A percentile compares a stretch with the other conserved stretches of the same genome.
Conservation (phyloP, 768 basidiomycete genomes). For the Tylopilus felleus region DNA sequence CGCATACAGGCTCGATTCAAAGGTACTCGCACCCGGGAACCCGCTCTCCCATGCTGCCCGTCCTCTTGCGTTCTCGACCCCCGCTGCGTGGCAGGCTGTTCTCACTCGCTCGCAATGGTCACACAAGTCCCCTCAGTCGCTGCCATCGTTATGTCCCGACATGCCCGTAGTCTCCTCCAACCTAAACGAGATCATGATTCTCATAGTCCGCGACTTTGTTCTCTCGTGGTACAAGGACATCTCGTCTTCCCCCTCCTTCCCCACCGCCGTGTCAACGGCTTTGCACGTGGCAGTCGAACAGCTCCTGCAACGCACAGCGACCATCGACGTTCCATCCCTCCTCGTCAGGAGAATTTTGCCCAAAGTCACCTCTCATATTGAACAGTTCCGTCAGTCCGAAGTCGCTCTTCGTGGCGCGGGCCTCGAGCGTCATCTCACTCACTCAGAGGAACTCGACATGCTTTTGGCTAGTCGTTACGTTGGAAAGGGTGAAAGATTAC, state of each 20-base stretch:
- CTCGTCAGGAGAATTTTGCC: constrained; percentile 84
- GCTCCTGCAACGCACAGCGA: constrained; percentile 51
- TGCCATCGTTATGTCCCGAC: constrained; percentile 62
- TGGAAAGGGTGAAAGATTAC: constrained; percentile 59
- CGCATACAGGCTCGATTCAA: constrained; percentile 57
- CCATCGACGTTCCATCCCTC: constrained; percentile 70
- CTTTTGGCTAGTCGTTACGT: constrained; percentile 82
- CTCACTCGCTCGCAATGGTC: constrained; percentile 90
- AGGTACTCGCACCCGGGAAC: constrained; percentile 28
- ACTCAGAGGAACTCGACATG: constrained; percentile 87
- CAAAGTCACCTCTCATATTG: constrained; percentile 84
- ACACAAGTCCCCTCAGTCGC: constrained; percentile 61
- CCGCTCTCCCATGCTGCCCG: constrained; percentile 57
- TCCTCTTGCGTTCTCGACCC: constrained; percentile 83
- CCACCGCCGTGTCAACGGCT: constrained; percentile 73
- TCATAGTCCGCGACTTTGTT: constrained; percentile 85
- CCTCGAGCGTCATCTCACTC: constrained; percentile 76
- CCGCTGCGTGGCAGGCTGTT: constrained; percentile 92
- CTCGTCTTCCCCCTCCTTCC: constrained; percentile 86
- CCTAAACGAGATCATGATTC: constrained; percentile 75
- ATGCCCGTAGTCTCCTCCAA: constrained; percentile 65
- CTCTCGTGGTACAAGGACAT: constrained; percentile 84
- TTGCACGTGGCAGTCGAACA: constrained; percentile 64
- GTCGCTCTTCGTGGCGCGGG: constrained; percentile 78
- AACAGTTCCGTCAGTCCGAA: constrained; percentile 89